A percentile compares a stretch with the other conserved stretches of the same genome.
phyloP scores from a whole-genome alignment of 441 rosid species.

The Erodium chrysanthum region DNA sequence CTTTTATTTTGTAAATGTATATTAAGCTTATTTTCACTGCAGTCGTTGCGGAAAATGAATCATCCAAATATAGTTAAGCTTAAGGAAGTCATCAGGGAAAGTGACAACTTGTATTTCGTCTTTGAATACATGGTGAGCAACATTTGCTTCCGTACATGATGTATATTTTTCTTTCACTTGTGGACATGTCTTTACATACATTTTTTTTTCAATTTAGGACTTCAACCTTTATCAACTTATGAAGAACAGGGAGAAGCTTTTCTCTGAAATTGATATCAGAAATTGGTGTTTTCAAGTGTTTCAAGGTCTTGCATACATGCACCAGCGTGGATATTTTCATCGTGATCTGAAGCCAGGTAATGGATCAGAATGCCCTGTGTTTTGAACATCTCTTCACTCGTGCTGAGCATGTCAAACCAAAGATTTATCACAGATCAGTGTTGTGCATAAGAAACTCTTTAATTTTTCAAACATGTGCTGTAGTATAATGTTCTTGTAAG shows the following conservation, averaged over 20 bases:
- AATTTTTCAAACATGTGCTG: not conserved
- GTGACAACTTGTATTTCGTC: constrained; percentile 66
- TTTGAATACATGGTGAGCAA: constrained; percentile 72
- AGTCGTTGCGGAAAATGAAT: constrained; percentile 81
- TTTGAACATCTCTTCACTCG: no score
- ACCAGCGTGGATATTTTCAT: constrained; percentile 86
- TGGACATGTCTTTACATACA: not conserved
- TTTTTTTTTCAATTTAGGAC: constrained; percentile 33
- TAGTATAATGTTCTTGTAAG: not conserved
- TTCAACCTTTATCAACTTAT: constrained; percentile 87
- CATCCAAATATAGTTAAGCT: constrained; percentile 92
- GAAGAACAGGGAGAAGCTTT: constrained; percentile 62
- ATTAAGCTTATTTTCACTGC: constrained; percentile 14
- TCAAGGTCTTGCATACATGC: constrained; percentile 89
- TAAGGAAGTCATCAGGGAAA: constrained; percentile 87
- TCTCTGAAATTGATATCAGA: constrained; percentile 69
- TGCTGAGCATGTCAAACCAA: not conserved
- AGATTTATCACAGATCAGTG: not conserved
- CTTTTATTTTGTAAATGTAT: not conserved
- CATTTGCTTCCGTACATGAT: not conserved
- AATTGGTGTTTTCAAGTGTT: constrained; percentile 95
- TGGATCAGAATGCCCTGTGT: no score
- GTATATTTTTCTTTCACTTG: not conserved
- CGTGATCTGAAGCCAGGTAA: constrained; percentile 96
- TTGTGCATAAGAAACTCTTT: not conserved